Conservation (phyloP, 140 eudicot species). For the Senecio squalidus region DNA sequence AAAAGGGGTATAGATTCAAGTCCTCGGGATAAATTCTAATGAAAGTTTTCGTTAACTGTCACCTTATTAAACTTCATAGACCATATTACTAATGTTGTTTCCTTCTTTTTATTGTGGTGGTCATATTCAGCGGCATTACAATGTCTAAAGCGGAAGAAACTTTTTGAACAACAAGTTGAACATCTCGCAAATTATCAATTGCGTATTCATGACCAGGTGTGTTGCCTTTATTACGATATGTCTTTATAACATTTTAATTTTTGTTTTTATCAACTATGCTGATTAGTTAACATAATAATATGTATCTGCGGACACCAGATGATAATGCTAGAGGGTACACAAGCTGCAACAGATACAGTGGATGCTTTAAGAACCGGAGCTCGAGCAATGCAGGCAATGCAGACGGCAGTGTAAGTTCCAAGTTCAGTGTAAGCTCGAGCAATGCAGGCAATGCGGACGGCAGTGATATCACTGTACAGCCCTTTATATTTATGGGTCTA, state of each 20-base stretch:
- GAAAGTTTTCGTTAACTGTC: not conserved
- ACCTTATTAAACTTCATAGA: not conserved
- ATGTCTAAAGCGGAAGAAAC: slow-evolving; percentile 45
- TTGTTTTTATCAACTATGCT: not conserved
- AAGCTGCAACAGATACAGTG: slow-evolving; percentile 60
- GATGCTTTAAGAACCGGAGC: slow-evolving; percentile 65
- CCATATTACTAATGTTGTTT: slow-evolving; percentile 5
- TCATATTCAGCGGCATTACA: slow-evolving; percentile 49
- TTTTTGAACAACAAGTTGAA: slow-evolving; percentile 41
- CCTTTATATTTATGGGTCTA: not conserved
- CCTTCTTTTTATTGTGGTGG: not conserved
- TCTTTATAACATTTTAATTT: not conserved
- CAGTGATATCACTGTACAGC: slow-evolving; percentile 40
- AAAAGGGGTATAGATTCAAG: slow-evolving; percentile 26
- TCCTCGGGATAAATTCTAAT: not conserved
- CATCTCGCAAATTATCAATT: slow-evolving; percentile 46
- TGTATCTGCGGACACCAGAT: slow-evolving; percentile 25
- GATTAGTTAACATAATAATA: not conserved
- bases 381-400: slow-evolving; percentile 58
- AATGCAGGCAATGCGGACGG: slow-evolving; percentile 62
- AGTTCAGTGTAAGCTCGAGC: slow-evolving; percentile 49
- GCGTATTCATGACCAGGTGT: slow-evolving; percentile 58
- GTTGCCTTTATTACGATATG: not conserved
- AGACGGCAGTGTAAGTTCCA: slow-evolving; percentile 45
- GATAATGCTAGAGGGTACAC: slow-evolving; percentile 60